Percentiles rank a stretch among this genome's conserved stretches.
Evolutionary conservation across 805 yeast species (phyloP).

Genomic region (Candida golubevii): DNA sequence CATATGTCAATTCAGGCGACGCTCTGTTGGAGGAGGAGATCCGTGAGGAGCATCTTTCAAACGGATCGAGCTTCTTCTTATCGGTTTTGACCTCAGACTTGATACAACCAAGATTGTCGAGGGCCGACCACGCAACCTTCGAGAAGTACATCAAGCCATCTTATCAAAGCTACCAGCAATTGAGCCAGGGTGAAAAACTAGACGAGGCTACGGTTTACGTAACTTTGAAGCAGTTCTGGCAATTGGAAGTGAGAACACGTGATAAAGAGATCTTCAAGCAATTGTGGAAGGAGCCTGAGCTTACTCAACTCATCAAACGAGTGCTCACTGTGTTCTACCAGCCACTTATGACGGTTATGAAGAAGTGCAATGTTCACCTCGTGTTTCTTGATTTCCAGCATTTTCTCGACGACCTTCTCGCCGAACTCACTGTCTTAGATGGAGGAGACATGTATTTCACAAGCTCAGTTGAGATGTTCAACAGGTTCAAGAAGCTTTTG

Average conservation of each 20-base stretch:
- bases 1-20: conserved; percentile 49
- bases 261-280: conserved; percentile 75
- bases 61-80: conserved; percentile 57
- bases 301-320: conserved; percentile 71
- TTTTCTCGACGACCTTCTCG: conserved; percentile 52
- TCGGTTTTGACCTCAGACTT: conserved; percentile 39
- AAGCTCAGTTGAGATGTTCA: conserved; percentile 57
- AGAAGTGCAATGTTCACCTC: conserved; percentile 59
- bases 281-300: conserved; percentile 80
- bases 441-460: conserved; percentile 48
- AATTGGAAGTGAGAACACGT: conserved; percentile 57
- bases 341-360: conserved; percentile 67
- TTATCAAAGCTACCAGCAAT: conserved; percentile 18
- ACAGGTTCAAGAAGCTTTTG: conserved; percentile 59
- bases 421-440: conserved; percentile 58
- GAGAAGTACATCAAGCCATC: conserved; percentile 17
- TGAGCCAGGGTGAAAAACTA: conserved; percentile 12
- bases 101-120: conserved; percentile 20
- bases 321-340: conserved; percentile 68
- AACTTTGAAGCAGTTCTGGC: conserved; percentile 57
- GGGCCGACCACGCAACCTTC: conserved; percentile 1
- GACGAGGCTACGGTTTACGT: conserved; percentile 38
- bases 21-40: conserved; percentile 33
- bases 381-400: conserved; percentile 45
- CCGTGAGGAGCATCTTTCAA: conserved; percentile 69